Conservation (phyloP, 495 filamentous ascomycete species). For the Talaromyces thailandensis region DNA sequence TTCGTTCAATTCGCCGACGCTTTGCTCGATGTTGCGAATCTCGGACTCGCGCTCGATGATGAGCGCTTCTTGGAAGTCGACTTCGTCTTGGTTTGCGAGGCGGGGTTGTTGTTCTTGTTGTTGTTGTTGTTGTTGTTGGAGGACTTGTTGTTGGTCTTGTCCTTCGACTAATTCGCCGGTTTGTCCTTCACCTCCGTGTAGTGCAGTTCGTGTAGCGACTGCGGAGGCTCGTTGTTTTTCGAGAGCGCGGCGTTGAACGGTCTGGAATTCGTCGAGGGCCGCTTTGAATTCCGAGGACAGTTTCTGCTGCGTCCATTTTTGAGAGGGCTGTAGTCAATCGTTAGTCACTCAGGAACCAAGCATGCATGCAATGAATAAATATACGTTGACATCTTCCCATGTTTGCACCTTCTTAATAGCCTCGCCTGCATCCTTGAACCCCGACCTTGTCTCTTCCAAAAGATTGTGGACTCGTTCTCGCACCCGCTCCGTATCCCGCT, state of each 20-base stretch:
- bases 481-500: conserved; percentile 81
- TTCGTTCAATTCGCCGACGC: conserved; percentile 90
- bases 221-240: conserved; percentile 89
- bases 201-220: conserved; percentile 63
- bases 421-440: conserved; percentile 91
- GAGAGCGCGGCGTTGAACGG: conserved; percentile 74
- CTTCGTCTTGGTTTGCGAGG: conserved; percentile 85
- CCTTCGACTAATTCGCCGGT: conserved; percentile 19
- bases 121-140: conserved; percentile 46
- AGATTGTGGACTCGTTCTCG: conserved; percentile 81
- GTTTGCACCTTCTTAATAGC: conserved; percentile 82
- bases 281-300: conserved; percentile 85
- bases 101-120: conserved; percentile 68
- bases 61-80: conserved; percentile 93
- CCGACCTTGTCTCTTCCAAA: conserved; percentile 70
- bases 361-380: conserved; percentile 16
- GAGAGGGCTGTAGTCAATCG: conserved; percentile 55
- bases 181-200: conserved; percentile 44
- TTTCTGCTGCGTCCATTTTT: conserved; percentile 92
- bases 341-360: conserved; percentile 5
- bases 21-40: conserved; percentile 95
- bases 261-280: conserved; percentile 82
- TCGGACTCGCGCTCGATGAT: conserved; percentile 94
- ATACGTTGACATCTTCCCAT: conserved; percentile 88
- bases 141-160: conserved; percentile 43